These are phyloP conservation scores for Auricularia cornea DNA, from an alignment of 768 basidiomycete species.

Conservation along the genomic window DNA sequence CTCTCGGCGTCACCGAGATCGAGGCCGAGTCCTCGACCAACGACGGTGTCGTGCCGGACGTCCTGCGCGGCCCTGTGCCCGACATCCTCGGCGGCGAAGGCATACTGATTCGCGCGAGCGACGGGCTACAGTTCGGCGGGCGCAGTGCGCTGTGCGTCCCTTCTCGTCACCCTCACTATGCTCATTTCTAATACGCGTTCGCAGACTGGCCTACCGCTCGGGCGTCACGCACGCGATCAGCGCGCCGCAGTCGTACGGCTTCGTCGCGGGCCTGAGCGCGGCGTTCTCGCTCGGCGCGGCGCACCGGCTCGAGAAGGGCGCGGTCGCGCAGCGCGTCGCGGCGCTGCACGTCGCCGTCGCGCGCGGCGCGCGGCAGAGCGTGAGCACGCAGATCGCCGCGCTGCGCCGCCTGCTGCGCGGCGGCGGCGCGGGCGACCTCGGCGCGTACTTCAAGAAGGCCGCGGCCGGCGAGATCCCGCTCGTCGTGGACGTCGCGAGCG, in stretches of 20 bases:
- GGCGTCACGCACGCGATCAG: slow-evolving; percentile 59
- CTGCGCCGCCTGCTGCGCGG: slow-evolving; percentile 45
- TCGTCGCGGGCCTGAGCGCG: slow-evolving; percentile 50
- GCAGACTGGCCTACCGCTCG: slow-evolving; percentile 52
- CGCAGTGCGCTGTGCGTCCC: slow-evolving; percentile 44
- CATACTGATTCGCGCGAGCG: slow-evolving; percentile 50
- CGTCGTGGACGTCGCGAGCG: slow-evolving; percentile 53
- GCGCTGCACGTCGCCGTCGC: slow-evolving; percentile 56
- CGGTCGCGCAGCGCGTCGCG: slow-evolving; percentile 50
- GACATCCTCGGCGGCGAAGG: slow-evolving; percentile 34
- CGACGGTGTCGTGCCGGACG: slow-evolving; percentile 44
- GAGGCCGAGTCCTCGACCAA: slow-evolving; percentile 49
- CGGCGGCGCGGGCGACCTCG: slow-evolving; percentile 32
- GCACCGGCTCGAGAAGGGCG: slow-evolving; percentile 47
- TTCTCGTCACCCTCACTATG: slow-evolving; percentile 14
- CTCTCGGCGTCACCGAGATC: slow-evolving; percentile 65
- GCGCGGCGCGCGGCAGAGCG: slow-evolving; percentile 37
- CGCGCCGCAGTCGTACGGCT: slow-evolving; percentile 41
- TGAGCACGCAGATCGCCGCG: slow-evolving; percentile 60
- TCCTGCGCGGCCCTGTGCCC: slow-evolving; percentile 34
- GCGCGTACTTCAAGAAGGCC: slow-evolving; percentile 35
- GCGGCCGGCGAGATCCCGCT: slow-evolving; percentile 49
- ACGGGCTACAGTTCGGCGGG: slow-evolving; percentile 63
- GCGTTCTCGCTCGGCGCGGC: slow-evolving; percentile 48
- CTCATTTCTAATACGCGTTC: not conserved